Evolutionary conservation across 495 filamentous ascomycete genomes (phyloP).

Genomic region (Pyrenula massariospora): DNA sequence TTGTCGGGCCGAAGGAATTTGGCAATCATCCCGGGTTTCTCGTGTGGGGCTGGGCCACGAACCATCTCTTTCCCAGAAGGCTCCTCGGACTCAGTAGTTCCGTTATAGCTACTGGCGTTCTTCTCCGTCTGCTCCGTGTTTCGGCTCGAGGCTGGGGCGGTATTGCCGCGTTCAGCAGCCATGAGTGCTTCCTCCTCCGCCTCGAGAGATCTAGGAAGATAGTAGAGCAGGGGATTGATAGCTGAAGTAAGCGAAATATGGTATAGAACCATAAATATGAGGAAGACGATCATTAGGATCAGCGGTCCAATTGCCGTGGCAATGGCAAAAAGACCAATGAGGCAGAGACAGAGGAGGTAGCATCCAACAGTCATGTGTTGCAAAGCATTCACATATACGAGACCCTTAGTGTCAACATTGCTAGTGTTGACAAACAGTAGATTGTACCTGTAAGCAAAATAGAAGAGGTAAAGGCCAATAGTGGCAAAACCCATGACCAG

Average conservation of each 20-base stretch:
- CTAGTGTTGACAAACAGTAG: conserved; percentile 83
- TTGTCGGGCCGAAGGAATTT: conserved; percentile 73
- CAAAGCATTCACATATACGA: conserved; percentile 76
- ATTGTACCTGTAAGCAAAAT: conserved; percentile 92
- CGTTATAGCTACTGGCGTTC: conserved; percentile 5
- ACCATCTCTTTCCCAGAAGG: conserved; percentile 11
- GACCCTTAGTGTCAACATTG: conserved; percentile 79
- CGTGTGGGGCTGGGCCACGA: conserved; percentile 17
- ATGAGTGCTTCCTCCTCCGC: conserved; percentile 55
- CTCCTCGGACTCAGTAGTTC: conserved; percentile 19
- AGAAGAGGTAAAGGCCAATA: conserved; percentile 76
- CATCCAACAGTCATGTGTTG: conserved; percentile 85
- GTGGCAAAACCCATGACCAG: conserved; percentile 79
- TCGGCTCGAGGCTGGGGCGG: conserved; percentile 10
- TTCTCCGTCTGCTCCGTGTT: conserved; percentile 16
- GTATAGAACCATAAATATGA: conserved; percentile 71
- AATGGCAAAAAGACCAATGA: conserved; percentile 84
- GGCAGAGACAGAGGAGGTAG: conserved; percentile 72
- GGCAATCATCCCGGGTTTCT: conserved; percentile 44
- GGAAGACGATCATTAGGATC: conserved; percentile 70
- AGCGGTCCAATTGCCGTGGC: conserved; percentile 58
- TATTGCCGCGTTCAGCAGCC: conserved; percentile 25
- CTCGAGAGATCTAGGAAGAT: conserved; percentile 58
- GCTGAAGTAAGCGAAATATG: conserved; percentile 72
- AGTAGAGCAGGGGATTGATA: conserved; percentile 68